Evolutionary conservation across 2,329 filamentous ascomycete species (phyloP).

Genomic region (Epichloe elymi): DNA sequence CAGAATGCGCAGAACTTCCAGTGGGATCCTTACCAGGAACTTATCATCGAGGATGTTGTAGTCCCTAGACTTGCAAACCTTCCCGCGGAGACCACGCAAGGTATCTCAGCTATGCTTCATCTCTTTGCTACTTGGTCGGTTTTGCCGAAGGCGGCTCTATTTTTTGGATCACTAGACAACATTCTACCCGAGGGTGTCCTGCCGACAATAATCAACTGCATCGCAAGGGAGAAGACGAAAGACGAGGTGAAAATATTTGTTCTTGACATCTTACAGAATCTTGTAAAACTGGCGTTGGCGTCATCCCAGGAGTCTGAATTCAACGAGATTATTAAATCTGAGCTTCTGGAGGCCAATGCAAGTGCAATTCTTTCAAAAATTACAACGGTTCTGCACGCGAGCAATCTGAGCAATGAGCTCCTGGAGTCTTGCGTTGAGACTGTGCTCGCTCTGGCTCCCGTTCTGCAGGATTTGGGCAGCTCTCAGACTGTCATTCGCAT

Average conservation of each 20-base stretch:
- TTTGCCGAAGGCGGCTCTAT: slow-evolving; percentile 50
- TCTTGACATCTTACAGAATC: slow-evolving; percentile 58
- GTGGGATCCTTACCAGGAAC: slow-evolving; percentile 57
- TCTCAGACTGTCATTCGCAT: slow-evolving; percentile 69
- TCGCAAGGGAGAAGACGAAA: slow-evolving; percentile 62
- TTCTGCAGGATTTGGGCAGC: slow-evolving; percentile 55
- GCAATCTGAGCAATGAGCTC: slow-evolving; percentile 54
- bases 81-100: slow-evolving; percentile 75
- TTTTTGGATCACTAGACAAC: slow-evolving; percentile 36
- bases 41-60: slow-evolving; percentile 63
- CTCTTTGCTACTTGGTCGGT: slow-evolving; percentile 73
- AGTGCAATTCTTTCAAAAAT: slow-evolving; percentile 54
- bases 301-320: slow-evolving; percentile 42
- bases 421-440: slow-evolving; percentile 68
- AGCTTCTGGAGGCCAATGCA: slow-evolving; percentile 43
- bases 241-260: slow-evolving; percentile 78
- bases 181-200: slow-evolving; percentile 49
- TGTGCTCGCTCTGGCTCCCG: slow-evolving; percentile 60
- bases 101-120: slow-evolving; percentile 69
- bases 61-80: slow-evolving; percentile 66
- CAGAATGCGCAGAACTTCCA: slow-evolving; percentile 55
- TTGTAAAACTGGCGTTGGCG: slow-evolving; percentile 47
- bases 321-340: slow-evolving; percentile 40
- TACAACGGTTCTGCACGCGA: slow-evolving; percentile 49
- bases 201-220: slow-evolving; percentile 55